These are phyloP conservation scores for Coemansia sp. DNA, from an alignment of 192 early-diverging fungal genomes.

Conservation along the genomic window DNA sequence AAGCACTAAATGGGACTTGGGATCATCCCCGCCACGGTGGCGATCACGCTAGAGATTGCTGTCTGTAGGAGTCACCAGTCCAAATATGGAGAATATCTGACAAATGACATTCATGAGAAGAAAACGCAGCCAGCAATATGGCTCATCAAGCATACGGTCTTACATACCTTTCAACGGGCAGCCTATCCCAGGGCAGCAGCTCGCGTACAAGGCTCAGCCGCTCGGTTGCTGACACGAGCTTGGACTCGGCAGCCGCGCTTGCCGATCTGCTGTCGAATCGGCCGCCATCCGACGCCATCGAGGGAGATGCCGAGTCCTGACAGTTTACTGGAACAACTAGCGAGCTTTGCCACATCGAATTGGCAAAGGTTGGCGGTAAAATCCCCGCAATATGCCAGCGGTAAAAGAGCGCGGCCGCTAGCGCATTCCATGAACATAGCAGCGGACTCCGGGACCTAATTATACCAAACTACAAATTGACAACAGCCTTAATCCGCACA, in stretches of 20 bases:
- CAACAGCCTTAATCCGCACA: background rate
- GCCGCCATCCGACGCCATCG: background rate
- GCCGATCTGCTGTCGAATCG: background rate
- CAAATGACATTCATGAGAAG: no score
- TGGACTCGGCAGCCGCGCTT: slow-evolving; percentile 6
- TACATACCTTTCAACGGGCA: slow-evolving; percentile 41
- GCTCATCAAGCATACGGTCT: no score
- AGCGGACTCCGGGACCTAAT: slow-evolving; percentile 44
- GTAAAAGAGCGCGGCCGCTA: slow-evolving; percentile 37
- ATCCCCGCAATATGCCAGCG: slow-evolving; percentile 40
- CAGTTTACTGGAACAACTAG: slow-evolving; percentile 15
- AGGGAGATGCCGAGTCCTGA: background rate
- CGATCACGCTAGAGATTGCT: no score
- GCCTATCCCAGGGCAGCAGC: slow-evolving; percentile 26
- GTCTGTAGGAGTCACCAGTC: no score
- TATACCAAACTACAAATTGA: slow-evolving; percentile 44
- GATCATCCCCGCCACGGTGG: no score
- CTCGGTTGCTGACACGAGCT: slow-evolving; percentile 12
- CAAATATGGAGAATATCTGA: no score
- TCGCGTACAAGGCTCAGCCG: slow-evolving; percentile 24
- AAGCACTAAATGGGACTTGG: no score
- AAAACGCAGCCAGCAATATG: no score
- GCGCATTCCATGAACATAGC: slow-evolving; percentile 44
- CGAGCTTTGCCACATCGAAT: slow-evolving; percentile 31
- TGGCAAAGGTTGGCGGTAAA: slow-evolving; percentile 30